Conservation (phyloP, 2,329 filamentous ascomycete genomes). For the Diplodia seriata region DNA sequence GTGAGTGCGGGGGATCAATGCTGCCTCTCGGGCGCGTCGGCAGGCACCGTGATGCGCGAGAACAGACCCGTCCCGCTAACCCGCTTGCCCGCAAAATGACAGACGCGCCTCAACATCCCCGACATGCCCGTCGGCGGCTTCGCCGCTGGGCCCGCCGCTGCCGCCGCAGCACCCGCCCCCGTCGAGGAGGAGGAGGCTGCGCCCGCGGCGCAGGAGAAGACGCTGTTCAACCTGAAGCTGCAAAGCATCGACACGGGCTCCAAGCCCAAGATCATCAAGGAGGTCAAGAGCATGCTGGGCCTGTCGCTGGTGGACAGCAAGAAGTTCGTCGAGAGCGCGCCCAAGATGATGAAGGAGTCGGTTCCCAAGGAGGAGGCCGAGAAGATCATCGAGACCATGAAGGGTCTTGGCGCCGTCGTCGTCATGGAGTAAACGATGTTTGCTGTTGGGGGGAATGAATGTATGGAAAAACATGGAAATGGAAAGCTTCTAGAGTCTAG, state of each 20-base stretch:
- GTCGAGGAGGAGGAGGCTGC: conserved; percentile 84
- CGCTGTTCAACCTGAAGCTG: conserved; percentile 95
- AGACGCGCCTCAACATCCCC: conserved; percentile 96
- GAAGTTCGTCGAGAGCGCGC: conserved; percentile 99
- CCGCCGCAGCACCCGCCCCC: conserved; percentile 65
- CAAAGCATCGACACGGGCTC: conserved; percentile 83
- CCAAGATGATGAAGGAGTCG: conserved; percentile 98
- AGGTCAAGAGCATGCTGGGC: conserved; percentile 95
- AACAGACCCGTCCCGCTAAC: conserved; percentile 30
- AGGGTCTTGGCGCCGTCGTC: conserved; percentile 88
- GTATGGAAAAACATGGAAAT: conserved; percentile 30
- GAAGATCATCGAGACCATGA: conserved; percentile 96
- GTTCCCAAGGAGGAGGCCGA: conserved; percentile 98
- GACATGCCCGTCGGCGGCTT: conserved; percentile 96
- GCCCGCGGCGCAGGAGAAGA: conserved; percentile 89
- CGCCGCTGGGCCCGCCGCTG: conserved; percentile 70
- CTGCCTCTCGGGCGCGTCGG: background rate
- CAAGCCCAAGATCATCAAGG: conserved; percentile 99
- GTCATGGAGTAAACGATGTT: conserved; percentile 75
- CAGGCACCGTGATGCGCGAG: background rate
- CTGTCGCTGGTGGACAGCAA: conserved; percentile 98
- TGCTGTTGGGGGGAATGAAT: conserved; percentile 10
- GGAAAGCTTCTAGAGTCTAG: conserved; percentile 14
- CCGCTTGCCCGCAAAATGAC: conserved; percentile 29
- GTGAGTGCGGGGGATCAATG: conserved; percentile 57